Base-by-base conservation (phyloP, 768 basidiomycete species). In the Mycena polygramma region DNA sequence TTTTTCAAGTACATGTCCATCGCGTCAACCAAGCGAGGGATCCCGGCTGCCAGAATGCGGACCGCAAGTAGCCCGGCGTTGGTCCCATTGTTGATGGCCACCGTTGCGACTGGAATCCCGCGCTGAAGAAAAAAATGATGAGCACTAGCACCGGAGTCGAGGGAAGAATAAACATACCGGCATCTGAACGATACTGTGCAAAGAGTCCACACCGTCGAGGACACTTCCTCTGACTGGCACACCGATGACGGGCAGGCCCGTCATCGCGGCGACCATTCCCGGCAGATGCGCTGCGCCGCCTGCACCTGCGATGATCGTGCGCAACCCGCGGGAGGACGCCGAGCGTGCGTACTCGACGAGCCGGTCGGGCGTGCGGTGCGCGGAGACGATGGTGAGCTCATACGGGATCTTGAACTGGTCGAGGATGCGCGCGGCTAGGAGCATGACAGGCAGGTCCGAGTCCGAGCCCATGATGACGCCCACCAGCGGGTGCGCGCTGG, bases 151-250 rank as follows among this genome's bases (percentile, higher is more conserved):
- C 45, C 3, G 22, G 7, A 30, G 30, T 30, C 30, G 30, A 6
- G 30, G 9, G 19, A 24, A 26, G 11, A n/a, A 74, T 15, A 58
- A n/a, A 37, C 77, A 96, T 30, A 70, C 95, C 24, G 98, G 98
- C 98, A 99, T 99, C 82, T 99, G 98, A 13, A 99, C 96, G 73
- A 99, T 99, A 78, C 94, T 96, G 77, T 98, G 91, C 75, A 99
- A 81, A 20, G 95, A 96, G 81, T 99, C 98, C 0, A 99, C 95
- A 0, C 98, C 98, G 78, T 98, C 97, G 15, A 99, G 85, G 0
- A 91, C 87, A 78, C 95, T 96, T 15, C 95, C 97, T 78, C 96
- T 98, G 65, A 99, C 98, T 2, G 98, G 98, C 0, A 99, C 98
- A 15, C 98, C 97, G 41, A 99, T 89, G 0, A 99, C 95, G 0